Percentiles rank a stretch among this genome's conserved stretches.
Conservation (phyloP, 352 stramenopile species). For the Phytophthora lateralis region DNA sequence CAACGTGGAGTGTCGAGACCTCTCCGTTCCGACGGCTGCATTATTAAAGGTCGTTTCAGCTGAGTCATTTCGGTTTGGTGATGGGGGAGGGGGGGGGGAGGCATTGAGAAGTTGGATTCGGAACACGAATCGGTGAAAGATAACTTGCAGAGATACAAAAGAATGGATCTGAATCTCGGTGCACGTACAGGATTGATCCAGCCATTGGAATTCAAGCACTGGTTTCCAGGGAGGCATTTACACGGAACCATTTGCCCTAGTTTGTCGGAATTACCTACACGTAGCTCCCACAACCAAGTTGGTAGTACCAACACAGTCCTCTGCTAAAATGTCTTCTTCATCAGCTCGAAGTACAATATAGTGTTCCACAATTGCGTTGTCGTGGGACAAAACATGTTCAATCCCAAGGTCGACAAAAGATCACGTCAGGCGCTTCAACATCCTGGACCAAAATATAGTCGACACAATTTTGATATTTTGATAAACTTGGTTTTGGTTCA, state of each 20-base stretch:
- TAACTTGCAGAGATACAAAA: constrained; percentile 14
- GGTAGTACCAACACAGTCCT: not conserved
- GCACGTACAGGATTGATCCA: not conserved
- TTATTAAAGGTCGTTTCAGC: no score
- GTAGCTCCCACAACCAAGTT: no score
- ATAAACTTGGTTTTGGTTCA: no score
- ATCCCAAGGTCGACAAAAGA: not conserved
- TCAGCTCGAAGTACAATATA: not conserved
- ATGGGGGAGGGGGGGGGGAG: no score
- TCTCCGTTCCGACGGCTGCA: not conserved
- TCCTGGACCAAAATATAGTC: constrained; percentile 4
- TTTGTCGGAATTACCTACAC: no score
- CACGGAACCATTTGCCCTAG: no score
- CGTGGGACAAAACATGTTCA: not conserved
- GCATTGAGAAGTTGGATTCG: constrained; percentile 6
- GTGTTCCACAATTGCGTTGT: not conserved
- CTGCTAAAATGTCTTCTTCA: not conserved
- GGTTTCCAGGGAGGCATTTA: not conserved
- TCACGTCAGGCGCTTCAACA: not conserved
- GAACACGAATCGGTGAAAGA: constrained; percentile 21
- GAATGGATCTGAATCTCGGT: constrained; percentile 10
- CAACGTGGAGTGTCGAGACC: constrained; percentile 18
- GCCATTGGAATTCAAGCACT: not conserved
- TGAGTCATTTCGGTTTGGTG: constrained; percentile 14
- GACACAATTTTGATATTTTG: no score